Evolutionary conservation across 495 filamentous ascomycete species (phyloP), one percentile per base, ranked within the genome.

Genomic region (Penicillium desertorum): DNA sequence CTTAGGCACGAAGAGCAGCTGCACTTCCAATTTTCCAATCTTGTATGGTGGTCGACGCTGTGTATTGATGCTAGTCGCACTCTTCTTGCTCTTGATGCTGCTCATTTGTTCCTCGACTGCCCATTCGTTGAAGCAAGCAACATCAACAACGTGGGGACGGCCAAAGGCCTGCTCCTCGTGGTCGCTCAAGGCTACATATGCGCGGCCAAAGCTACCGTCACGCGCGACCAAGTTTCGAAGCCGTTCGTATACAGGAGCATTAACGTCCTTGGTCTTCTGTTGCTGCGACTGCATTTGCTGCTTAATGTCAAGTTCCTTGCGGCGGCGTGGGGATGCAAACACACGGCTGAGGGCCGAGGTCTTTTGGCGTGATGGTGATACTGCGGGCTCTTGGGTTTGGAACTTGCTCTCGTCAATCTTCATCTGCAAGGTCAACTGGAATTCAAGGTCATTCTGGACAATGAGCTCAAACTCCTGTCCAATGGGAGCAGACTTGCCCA

Each of bases 401-500:
- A 79, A 66, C 45, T 75, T 75, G 17, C 90, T 90, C 62, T 88
- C 86, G 59, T 96, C 89, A 25, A 96, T 79, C 77, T 96, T 97
- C 57, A 93, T 94, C 59, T 97, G 95, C 20, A 98, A 82, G 1
- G 94, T 98, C 29, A 98, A 81, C 67, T 97, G 93, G 72, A 98
- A 98, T 70, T 98, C 94, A 22, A 98, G 81, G 62, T 98, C 93
- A 62, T 96, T 92, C 39, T 95, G 88, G 39, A 98, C 94, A 51
- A 97, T 92, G 37, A 98, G 85, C 71, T 98, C 94, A 58, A 98
- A 98, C 69, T 98, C 94, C 64, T 98, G 94, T 19, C 94, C 94
- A 62, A 98, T 97, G 4, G 95, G 93, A 17, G 95, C 95, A 42
- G 86, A 92, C 57, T 88, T 89, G 47, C 92, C 95, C 25, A 98